Evolutionary conservation across 1,139 yeast genomes (phyloP).

Genomic region (Torulaspora globosa): DNA sequence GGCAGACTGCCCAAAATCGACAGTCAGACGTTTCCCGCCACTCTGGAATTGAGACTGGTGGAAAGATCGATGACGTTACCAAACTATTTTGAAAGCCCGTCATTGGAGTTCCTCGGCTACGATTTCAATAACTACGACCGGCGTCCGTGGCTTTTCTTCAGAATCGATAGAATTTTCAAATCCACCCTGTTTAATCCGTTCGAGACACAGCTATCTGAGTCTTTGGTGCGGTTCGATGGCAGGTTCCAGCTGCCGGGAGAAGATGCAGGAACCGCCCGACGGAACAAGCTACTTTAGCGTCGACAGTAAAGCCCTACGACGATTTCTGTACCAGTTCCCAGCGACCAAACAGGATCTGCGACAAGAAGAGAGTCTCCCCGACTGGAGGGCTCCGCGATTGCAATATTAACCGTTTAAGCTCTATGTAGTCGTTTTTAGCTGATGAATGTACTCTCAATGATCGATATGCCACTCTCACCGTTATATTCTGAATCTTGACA

Average conservation of each 20-base stretch:
- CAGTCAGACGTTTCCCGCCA: background rate
- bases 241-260: constrained; percentile 5
- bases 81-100: constrained; percentile 13
- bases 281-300: constrained; percentile 4
- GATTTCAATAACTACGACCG: constrained; percentile 16
- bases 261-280: background rate
- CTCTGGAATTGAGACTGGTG: constrained; percentile 10
- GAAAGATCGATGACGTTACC: constrained; percentile 16
- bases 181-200: constrained; percentile 13
- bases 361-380: constrained; percentile 11
- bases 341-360: constrained; percentile 9
- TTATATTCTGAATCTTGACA: constrained; percentile 45
- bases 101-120: constrained; percentile 19
- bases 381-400: constrained; percentile 19
- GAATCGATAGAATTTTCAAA: constrained; percentile 12
- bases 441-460: constrained; percentile 33
- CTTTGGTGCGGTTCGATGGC: constrained; percentile 11
- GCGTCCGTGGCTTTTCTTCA: constrained; percentile 22
- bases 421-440: constrained; percentile 2
- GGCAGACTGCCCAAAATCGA: constrained; percentile 16
- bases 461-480: constrained; percentile 29
- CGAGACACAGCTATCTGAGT: constrained; percentile 9
- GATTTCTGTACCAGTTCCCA: constrained; percentile 14
- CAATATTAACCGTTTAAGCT: constrained; percentile 3
- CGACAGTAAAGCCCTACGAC: constrained; percentile 9